phyloP scores from a whole-genome alignment of 169 alveolate species.

The Eimeria maxima region DNA sequence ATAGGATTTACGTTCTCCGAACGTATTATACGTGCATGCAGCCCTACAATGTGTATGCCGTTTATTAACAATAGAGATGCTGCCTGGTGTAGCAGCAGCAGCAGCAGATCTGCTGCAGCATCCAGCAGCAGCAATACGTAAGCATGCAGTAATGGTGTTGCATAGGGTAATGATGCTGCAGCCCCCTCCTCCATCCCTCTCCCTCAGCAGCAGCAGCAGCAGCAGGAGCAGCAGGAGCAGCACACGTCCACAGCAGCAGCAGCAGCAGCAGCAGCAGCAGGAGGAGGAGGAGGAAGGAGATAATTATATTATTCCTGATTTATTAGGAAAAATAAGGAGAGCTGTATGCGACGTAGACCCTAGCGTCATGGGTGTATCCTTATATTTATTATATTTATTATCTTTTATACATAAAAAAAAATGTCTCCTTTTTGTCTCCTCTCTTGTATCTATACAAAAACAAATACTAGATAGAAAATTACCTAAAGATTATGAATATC shows the following conservation, averaged over 20 bases:
- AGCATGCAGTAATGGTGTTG: constrained; percentile 93
- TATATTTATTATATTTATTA: constrained; percentile 89
- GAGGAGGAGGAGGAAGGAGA: not conserved
- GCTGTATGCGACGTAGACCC: constrained; percentile 97
- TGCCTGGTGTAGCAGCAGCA: constrained; percentile 93
- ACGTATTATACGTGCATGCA: constrained; percentile 93
- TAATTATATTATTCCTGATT: not conserved
- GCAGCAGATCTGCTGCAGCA: constrained; percentile 92
- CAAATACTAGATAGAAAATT: constrained; percentile 95
- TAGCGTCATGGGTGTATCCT: constrained; percentile 95
- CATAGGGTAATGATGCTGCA: constrained; percentile 48
- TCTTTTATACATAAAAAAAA: constrained; percentile 79
- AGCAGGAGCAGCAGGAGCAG: not conserved
- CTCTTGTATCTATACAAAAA: constrained; percentile 94
- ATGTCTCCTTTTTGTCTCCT: constrained; percentile 89
- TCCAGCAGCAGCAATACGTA: constrained; percentile 93
- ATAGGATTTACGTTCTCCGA: constrained; percentile 84
- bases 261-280: constrained; percentile 29
- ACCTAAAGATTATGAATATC: constrained; percentile 97
- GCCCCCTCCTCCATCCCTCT: constrained; percentile 11
- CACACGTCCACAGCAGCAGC: not conserved
- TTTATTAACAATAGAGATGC: constrained; percentile 92
- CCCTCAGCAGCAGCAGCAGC: not conserved
- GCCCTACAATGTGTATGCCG: constrained; percentile 94
- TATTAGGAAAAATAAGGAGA: constrained; percentile 81